Evolutionary conservation across 2,329 filamentous ascomycete species (phyloP).

Genomic region (Aspergillus ochraceus): DNA sequence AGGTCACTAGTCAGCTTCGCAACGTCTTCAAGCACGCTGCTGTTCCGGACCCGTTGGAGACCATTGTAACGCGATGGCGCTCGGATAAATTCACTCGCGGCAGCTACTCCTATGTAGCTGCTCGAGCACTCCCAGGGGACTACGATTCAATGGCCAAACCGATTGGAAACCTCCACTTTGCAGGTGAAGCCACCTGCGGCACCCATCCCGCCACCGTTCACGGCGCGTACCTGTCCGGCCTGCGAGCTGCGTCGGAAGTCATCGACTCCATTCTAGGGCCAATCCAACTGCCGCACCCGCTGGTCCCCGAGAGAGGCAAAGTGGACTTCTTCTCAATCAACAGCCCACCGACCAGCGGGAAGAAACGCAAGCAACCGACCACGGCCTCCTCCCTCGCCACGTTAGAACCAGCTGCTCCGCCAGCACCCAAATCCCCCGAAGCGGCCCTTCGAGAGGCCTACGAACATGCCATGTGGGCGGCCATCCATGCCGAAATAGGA

Average conservation of each 20-base stretch:
- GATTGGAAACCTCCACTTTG: conserved; percentile 88
- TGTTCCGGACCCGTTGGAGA: conserved; percentile 78
- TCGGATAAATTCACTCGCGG: conserved; percentile 88
- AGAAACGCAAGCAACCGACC: conserved; percentile 24
- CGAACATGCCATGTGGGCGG: conserved; percentile 57
- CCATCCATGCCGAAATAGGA: conserved; percentile 66
- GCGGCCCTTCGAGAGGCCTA: conserved; percentile 49
- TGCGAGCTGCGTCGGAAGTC: conserved; percentile 85
- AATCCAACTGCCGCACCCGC: conserved; percentile 71
- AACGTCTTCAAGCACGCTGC: conserved; percentile 65
- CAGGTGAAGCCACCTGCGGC: conserved; percentile 92
- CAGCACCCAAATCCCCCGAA: conserved; percentile 19
- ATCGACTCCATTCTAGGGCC: conserved; percentile 78
- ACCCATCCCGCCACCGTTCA: conserved; percentile 97
- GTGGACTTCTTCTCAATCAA: conserved; percentile 10
- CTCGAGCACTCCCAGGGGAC: conserved; percentile 77
- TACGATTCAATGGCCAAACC: conserved; percentile 88
- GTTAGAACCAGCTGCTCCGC: conserved; percentile 6
- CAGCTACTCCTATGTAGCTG: conserved; percentile 91
- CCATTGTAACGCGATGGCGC: conserved; percentile 89
- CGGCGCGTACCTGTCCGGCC: conserved; percentile 89
- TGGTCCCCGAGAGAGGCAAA: conserved; percentile 66
- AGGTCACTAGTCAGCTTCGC: conserved; percentile 76
- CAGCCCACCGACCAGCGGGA: conserved; percentile 20
- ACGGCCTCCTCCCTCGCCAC: conserved; percentile 4